Evolutionary conservation across 73 alveolate species (phyloP).

Genomic region (Paramecium tetraurelia): DNA sequence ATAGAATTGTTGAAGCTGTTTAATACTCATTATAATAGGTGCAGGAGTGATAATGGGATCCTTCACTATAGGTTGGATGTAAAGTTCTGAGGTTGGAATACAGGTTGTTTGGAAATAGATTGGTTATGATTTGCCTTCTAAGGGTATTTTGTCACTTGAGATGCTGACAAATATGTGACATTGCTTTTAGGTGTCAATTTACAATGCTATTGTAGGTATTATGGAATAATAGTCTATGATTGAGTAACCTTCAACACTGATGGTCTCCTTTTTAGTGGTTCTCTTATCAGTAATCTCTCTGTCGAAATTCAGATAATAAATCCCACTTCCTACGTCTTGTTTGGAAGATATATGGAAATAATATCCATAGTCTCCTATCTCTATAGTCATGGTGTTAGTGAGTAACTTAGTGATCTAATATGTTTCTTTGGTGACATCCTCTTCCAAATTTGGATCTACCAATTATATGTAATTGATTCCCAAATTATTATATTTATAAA

Average conservation of each 20-base stretch:
- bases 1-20: not conserved
- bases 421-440: not conserved
- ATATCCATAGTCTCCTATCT: conserved; percentile 30
- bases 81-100: not conserved
- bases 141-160: not conserved
- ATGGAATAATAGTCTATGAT: not conserved
- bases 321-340: not conserved
- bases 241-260: not conserved
- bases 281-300: not conserved
- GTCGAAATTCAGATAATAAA: conserved; percentile 4
- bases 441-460: conserved; percentile 19
- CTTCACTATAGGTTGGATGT: not conserved
- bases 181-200: not conserved
- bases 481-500: not conserved
- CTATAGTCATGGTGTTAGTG: not conserved
- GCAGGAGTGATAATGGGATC: not conserved
- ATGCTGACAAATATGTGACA: not conserved
- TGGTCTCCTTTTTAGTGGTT: not conserved
- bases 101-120: not conserved
- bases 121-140: not conserved
- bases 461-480: not conserved
- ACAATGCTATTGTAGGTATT: not conserved
- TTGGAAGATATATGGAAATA: not conserved
- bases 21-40: not conserved
- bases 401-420: not conserved